Evolutionary conservation across 2,329 filamentous ascomycete genomes (phyloP).

Genomic region (Penicillium thymicola): DNA sequence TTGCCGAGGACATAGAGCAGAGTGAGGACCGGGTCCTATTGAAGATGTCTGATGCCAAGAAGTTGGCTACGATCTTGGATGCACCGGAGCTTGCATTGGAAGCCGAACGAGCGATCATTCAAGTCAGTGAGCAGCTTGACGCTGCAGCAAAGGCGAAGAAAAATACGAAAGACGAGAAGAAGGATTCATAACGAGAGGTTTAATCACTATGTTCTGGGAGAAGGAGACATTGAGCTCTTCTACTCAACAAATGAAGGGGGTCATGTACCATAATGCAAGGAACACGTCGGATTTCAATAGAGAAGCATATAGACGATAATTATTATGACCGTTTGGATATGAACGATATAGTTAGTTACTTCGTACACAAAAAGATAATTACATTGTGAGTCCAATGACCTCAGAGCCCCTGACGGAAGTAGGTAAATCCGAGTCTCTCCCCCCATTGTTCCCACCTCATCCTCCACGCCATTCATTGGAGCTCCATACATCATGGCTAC

Average conservation of each 20-base stretch:
- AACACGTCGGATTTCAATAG: not conserved
- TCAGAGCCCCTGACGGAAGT: constrained; percentile 29
- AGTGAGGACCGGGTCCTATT: constrained; percentile 48
- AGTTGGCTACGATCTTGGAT: constrained; percentile 60
- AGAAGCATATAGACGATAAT: not conserved
- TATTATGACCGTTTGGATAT: not conserved
- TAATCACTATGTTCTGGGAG: not conserved
- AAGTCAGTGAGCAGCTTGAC: constrained; percentile 53
- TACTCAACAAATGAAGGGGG: not conserved
- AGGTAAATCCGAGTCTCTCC: constrained; percentile 15
- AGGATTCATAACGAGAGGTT: constrained; percentile 17
- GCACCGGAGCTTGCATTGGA: constrained; percentile 70
- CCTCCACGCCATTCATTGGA: constrained; percentile 8
- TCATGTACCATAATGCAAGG: not conserved
- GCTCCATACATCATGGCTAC: constrained; percentile 33
- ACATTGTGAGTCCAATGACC: constrained; percentile 15
- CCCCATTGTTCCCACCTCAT: constrained; percentile 12
- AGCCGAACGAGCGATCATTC: constrained; percentile 71
- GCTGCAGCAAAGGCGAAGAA: constrained; percentile 20
- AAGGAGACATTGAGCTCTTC: not conserved
- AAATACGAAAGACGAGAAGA: constrained; percentile 20
- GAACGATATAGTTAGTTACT: not conserved
- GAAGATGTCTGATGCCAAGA: constrained; percentile 50
- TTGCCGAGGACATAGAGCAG: constrained; percentile 35
- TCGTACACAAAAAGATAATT: not conserved